phyloP scores from a whole-genome alignment of 2,329 filamentous ascomycete species.

The Calonectria ilicicola region DNA sequence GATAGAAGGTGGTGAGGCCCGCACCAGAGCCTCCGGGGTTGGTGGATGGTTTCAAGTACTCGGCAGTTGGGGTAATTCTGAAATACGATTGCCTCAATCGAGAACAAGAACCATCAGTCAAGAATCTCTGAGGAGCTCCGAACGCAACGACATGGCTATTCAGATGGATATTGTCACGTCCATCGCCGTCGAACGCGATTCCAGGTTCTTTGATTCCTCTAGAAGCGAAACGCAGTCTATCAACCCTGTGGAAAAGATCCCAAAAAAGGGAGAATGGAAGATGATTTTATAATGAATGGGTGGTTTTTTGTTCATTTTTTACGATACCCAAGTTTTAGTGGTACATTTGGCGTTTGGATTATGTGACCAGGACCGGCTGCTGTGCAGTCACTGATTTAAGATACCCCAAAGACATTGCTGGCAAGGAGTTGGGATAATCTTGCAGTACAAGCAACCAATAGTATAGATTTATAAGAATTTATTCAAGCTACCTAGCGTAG shows the following conservation, averaged over 20 bases:
- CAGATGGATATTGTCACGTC: slow-evolving; percentile 57
- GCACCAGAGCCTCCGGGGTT: slow-evolving; percentile 17
- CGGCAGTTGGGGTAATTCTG: slow-evolving; percentile 13
- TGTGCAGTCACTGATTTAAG: slow-evolving; percentile 8
- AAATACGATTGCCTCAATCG: not conserved
- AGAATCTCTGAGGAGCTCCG: slow-evolving; percentile 45
- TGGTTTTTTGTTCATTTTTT: not conserved
- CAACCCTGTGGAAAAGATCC: slow-evolving; percentile 30
- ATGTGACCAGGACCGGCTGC: not conserved
- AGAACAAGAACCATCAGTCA: slow-evolving; percentile 39
- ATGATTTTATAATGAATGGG: not conserved
- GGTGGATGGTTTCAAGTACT: slow-evolving; percentile 44
- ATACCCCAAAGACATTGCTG: slow-evolving; percentile 4
- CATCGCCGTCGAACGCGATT: slow-evolving; percentile 52
- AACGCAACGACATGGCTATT: slow-evolving; percentile 43
- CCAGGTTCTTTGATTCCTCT: slow-evolving; percentile 32
- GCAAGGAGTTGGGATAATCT: slow-evolving; percentile 3
- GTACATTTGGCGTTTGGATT: not conserved
- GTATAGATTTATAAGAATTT: slow-evolving; percentile 9
- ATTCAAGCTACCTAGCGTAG: not conserved
- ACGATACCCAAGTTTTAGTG: not conserved
- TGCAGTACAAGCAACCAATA: not conserved
- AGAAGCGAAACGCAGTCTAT: slow-evolving; percentile 38
- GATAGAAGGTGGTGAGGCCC: slow-evolving; percentile 42
- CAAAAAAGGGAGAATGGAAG: slow-evolving; percentile 16